phyloP scores from a whole-genome alignment of 257 asterid species.

The Capsicum pubescens region DNA sequence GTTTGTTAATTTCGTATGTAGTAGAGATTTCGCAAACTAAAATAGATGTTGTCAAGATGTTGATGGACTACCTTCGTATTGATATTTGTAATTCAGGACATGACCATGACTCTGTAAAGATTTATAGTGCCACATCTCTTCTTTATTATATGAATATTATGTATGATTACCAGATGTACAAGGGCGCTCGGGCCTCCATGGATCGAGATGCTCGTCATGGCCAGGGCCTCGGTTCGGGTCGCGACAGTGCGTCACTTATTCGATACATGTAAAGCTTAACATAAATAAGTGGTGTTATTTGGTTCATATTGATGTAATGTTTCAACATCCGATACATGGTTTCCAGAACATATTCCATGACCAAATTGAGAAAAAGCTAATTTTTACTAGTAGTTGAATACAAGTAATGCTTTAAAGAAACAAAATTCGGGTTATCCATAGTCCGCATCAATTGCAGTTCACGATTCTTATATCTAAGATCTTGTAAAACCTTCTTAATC shows the following conservation, averaged over 20 bases:
- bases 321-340: constrained; percentile 75
- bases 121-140: too few species aligned
- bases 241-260: constrained; percentile 44
- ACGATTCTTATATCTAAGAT: constrained; percentile 88
- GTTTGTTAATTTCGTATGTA: too few species aligned
- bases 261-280: constrained; percentile 90
- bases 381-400: constrained; percentile 82
- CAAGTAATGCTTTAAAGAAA: constrained; percentile 89
- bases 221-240: too few species aligned
- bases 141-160: too few species aligned
- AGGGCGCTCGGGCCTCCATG: too few species aligned
- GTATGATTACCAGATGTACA: too few species aligned
- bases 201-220: too few species aligned
- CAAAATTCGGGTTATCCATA: constrained; percentile 93
- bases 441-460: constrained; percentile 92
- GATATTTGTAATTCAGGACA: too few species aligned
- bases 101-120: too few species aligned
- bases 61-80: too few species aligned
- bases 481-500: constrained; percentile 93
- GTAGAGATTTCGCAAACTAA: too few species aligned
- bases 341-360: constrained; percentile 95
- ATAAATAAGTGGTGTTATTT: constrained; percentile 88
- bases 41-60: too few species aligned
- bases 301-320: constrained; percentile 74
- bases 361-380: constrained; percentile 90